Conservation (phyloP, 805 yeast genomes). For the Candida montana region DNA sequence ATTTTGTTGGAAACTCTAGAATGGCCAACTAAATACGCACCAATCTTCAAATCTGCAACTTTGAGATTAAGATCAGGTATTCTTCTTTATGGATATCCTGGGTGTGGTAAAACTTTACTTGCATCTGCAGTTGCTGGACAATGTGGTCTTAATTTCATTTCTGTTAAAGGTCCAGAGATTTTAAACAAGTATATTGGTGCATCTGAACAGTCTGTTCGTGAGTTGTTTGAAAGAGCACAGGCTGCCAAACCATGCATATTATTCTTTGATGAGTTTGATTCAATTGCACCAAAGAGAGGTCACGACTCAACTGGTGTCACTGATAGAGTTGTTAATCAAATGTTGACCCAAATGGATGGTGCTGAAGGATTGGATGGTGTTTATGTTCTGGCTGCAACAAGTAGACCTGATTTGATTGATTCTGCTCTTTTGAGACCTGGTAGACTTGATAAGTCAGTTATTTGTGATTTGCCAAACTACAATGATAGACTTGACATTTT, state of each 20-base stretch:
- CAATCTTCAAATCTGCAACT: slow-evolving; percentile 88
- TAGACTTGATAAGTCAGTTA: slow-evolving; percentile 84
- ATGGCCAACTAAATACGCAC: slow-evolving; percentile 96
- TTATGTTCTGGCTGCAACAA: slow-evolving; percentile 92
- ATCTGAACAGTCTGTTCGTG: slow-evolving; percentile 91
- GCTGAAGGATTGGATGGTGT: slow-evolving; percentile 98
- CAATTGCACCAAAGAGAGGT: slow-evolving; percentile 96
- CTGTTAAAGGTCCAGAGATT: slow-evolving; percentile 94
- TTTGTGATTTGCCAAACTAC: slow-evolving; percentile 79
- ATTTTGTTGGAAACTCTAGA: slow-evolving; percentile 82
- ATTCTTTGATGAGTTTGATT: slow-evolving; percentile 93
- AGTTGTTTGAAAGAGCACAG: slow-evolving; percentile 88
- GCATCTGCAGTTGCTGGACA: slow-evolving; percentile 94
- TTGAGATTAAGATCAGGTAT: slow-evolving; percentile 85
- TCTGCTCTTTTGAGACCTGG: slow-evolving; percentile 95
- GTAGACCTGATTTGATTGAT: slow-evolving; percentile 93
- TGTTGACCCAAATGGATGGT: slow-evolving; percentile 98
- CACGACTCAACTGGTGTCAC: slow-evolving; percentile 98
- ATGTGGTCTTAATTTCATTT: slow-evolving; percentile 89
- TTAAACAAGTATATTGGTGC: slow-evolving; percentile 96
- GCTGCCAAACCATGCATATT: slow-evolving; percentile 91
- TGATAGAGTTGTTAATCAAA: slow-evolving; percentile 93
- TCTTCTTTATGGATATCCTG: slow-evolving; percentile 90
- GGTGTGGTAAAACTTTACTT: slow-evolving; percentile 91
- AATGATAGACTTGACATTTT: slow-evolving; percentile 74